phyloP scores from a whole-genome alignment of 352 stramenopile genomes.

The Phytophthora brassicae region DNA sequence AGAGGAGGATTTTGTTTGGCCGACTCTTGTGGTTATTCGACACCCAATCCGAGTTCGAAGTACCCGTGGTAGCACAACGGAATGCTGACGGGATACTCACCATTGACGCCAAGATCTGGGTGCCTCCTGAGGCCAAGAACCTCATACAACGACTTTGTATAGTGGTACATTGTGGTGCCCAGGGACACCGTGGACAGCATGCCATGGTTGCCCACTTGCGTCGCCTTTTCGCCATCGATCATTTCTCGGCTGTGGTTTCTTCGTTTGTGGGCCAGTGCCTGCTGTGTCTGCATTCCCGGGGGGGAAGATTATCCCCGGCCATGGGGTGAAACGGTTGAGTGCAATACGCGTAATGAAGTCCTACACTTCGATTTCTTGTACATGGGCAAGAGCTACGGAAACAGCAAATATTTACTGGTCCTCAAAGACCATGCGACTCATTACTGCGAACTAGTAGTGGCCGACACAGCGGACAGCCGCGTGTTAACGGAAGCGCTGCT shows the following conservation, averaged over 20 bases:
- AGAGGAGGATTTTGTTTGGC: too few relatives aligned
- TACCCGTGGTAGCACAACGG: too few relatives aligned
- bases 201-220: background rate
- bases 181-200: conserved; percentile 5
- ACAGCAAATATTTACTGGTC: background rate
- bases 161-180: conserved; percentile 5
- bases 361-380: background rate
- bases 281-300: conserved; percentile 6
- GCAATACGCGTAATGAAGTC: too few relatives aligned
- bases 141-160: conserved; percentile 6
- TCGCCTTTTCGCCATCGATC: too few relatives aligned
- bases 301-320: conserved; percentile 4
- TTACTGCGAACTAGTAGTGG: too few relatives aligned
- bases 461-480: too few relatives aligned
- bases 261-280: background rate
- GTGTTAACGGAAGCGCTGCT: too few relatives aligned
- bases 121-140: background rate
- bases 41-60: background rate
- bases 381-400: background rate
- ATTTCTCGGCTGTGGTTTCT: background rate
- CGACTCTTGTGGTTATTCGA: background rate
- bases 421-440: background rate
- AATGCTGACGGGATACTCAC: too few relatives aligned
- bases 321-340: too few relatives aligned
- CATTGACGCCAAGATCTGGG: background rate